Base-by-base conservation (phyloP, 805 yeast species). In the Cyberlindnera maritima region DNA sequence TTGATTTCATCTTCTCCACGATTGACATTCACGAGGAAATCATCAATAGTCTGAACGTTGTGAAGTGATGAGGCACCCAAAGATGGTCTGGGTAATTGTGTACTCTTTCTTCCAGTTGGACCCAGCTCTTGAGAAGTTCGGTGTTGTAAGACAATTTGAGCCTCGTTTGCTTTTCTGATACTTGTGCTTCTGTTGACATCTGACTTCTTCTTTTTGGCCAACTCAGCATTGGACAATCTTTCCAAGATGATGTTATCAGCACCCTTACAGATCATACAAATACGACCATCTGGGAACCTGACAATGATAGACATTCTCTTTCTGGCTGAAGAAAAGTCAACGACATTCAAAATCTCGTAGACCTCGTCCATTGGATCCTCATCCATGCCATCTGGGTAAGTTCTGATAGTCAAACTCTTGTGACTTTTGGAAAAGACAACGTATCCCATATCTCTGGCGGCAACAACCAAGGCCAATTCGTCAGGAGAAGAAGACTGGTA, bases 401-500 rank as follows among this genome's bases (percentile, higher is more conserved):
- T 79, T 55, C 91, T 83, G 19, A 94, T 67, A 0, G 83, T 77
- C 39, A 94, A 63, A 1, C 68, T 64, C 48, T 76, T 77, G 39
- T 79, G 80, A 49, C 79, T 79, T 45, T 86, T 79, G 48, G 88
- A 89, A 47, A 71, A 75, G 8, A 91, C 86, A n/a, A 91, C 81
- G 63, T 74, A 94, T 0, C 99, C 99, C 74, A 94, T 74, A 61
- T 94, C 99, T 55, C 96, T 76, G 0, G 99, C 99, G 1, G 98
- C 99, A 39, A 85, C 80, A 3, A 94, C 92, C 26, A 94, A 69
- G 0, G 99, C 99, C 41, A 91, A 67, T 63, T 94, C 99, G 67
- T 94, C 99, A 0, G 99, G 99, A 0, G 97, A 91, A 0, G 98
- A 82, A 0, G 98, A 88, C 62, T 92, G 97, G 58, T 94, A 94